Evolutionary conservation across 140 eudicot species (phyloP).

Genomic region (Stevia rebaudiana): DNA sequence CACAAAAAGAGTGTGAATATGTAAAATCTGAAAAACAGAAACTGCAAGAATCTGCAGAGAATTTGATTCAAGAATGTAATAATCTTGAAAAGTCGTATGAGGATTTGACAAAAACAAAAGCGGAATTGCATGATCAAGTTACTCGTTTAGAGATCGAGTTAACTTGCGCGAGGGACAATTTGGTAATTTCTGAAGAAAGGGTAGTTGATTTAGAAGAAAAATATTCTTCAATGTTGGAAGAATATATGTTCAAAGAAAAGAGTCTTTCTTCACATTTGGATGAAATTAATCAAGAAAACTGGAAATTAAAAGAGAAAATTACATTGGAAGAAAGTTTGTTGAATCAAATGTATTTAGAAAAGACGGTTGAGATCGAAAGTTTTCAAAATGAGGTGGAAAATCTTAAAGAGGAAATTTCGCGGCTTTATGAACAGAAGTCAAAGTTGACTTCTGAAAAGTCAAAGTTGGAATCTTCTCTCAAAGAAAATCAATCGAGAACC

Average conservation of each 20-base stretch:
- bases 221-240: constrained; percentile 40
- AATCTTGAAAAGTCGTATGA: constrained; percentile 45
- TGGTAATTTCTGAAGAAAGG: constrained; percentile 34
- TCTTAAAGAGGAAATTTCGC: constrained; percentile 40
- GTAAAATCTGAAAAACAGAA: constrained; percentile 44
- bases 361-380: constrained; percentile 42
- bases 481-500: constrained; percentile 32
- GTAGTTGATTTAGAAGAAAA: constrained; percentile 44
- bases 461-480: constrained; percentile 42
- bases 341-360: constrained; percentile 53
- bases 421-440: constrained; percentile 38
- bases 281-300: constrained; percentile 51
- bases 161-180: constrained; percentile 29
- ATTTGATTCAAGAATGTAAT: constrained; percentile 35
- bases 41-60: constrained; percentile 46
- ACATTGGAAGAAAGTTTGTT: constrained; percentile 43
- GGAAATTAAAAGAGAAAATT: constrained; percentile 49
- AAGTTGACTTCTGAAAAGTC: constrained; percentile 38
- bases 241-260: constrained; percentile 46
- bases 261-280: constrained; percentile 51
- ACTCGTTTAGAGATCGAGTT: constrained; percentile 41
- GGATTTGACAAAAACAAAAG: constrained; percentile 42
- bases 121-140: constrained; percentile 36
- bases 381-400: constrained; percentile 46
- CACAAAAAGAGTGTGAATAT: constrained; percentile 49